Evolutionary conservation across 2,329 filamentous ascomycete genomes (phyloP), one percentile per base, ranked within the genome.

Genomic region (Neonectria ditissima): DNA sequence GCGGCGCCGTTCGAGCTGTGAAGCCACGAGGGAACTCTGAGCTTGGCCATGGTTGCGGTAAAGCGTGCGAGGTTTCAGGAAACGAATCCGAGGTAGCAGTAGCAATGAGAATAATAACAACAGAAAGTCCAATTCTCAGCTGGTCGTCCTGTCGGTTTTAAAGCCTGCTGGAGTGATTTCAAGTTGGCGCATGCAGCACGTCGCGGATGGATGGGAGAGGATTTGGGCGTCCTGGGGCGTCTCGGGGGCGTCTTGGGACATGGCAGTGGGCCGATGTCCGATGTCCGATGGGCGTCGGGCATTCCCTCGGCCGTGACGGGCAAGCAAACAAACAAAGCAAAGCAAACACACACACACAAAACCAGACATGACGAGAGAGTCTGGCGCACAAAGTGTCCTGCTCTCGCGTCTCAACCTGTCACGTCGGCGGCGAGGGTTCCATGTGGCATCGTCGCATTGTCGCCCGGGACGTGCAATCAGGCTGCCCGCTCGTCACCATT

Each of bases 21-120:
- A n/a, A 80, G 72, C 75, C 75, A 77, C n/a, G 79, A 75, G 16
- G 75, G 76, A 18, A 78, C 65, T 65, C 71, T 78, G 41, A 66
- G 55, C 70, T 73, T 63, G 34, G 58, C 58, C 70, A 72, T 72
- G 43, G 50, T 43, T 55, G 65, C 39, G 45, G 37, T 10, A 43
- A 13, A 24, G 45, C 39, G 4, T 63, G 7, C 14, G 43, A 24
- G 24, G 34, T 43, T 20, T 50, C 11, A 18, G 24, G 43, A 48
- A 41, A 44, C 22, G n/a, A 30, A 7, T 8, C n/a, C 28, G 6
- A 24, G 8, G 43, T 16, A 14, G n/a, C n/a, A n/a, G n/a, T n/a
- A n/a, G n/a, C n/a, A n/a, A n/a, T n/a, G n/a, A n/a, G n/a, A n/a
- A n/a, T n/a, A n/a, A n/a, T n/a, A n/a, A n/a, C n/a, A n/a, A n/a